Evolutionary conservation across 306 rosid genomes (phyloP), one percentile per base, ranked within the genome.

Genomic region (Hippophae gyantsensis): DNA sequence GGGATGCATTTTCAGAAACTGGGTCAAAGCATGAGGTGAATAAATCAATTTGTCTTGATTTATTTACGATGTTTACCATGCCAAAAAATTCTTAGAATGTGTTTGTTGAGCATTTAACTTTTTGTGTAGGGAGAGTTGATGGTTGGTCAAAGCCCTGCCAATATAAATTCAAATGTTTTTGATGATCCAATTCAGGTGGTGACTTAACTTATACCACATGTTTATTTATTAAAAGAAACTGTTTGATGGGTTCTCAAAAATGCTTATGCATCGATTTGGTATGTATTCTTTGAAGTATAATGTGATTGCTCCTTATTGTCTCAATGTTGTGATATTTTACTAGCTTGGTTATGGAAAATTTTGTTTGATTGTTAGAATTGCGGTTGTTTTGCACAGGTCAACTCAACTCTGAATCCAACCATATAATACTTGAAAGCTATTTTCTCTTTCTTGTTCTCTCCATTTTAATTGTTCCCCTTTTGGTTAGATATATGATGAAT

Each of bases 41-140:
- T 57, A 6, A 62, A 41, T 12, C 42, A 51, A 51, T 63, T 48
- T 10, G 69, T 66, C 67, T 55, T 56, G 7, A 38, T 49, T 52
- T 47, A 18, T 9, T 52, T 48, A 18, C 14, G 41, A 38, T 45
- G 7, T 5, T 10, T 42, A 12, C 7, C 46, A 13, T 25, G 58
- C 67, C 27, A 9, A 61, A 43, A 54, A 44, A 32, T 52, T 58
- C 3, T 6, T 60, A 46, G 54, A 13, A 75, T 46, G 47, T 57
- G 57, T 53, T 26, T 40, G 7, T 9, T 50, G 14, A 48, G 53
- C 18, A 40, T 13, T 58, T 11, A 48, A 13, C 43, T 59, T 49
- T 71, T 38, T 32, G 40, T 65, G 56, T 70, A 73, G 82, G 77
- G 67, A 18, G 79, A 63, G 56, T 58, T 56, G 0, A 58, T 65